These are phyloP conservation scores for Thozetella sp. DNA, from an alignment of 495 filamentous ascomycete genomes.

Conservation along the genomic window DNA sequence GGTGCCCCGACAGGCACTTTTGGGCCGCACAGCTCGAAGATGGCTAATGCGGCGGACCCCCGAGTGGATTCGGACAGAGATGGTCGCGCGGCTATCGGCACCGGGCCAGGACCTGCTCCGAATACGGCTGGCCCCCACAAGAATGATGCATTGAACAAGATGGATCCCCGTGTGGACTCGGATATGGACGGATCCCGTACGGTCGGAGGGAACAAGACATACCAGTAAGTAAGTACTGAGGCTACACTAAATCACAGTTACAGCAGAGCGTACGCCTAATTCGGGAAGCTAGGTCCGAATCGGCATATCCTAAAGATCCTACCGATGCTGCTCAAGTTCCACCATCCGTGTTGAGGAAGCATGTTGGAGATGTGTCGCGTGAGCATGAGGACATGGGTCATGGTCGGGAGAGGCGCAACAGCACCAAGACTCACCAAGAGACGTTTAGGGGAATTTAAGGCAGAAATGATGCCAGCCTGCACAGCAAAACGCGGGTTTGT, in stretches of 20 bases:
- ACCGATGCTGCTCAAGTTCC: slow-evolving; percentile 50
- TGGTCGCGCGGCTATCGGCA: slow-evolving; percentile 20
- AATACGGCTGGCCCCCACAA: slow-evolving; percentile 55
- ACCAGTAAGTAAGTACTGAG: slow-evolving; percentile 46
- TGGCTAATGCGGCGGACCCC: slow-evolving; percentile 57
- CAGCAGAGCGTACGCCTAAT: background rate
- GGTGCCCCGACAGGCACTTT: slow-evolving; percentile 21
- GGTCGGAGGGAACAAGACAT: slow-evolving; percentile 45
- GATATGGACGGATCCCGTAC: slow-evolving; percentile 47
- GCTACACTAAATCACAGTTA: slow-evolving; percentile 2
- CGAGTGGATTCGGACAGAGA: slow-evolving; percentile 48
- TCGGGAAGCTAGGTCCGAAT: slow-evolving; percentile 6
- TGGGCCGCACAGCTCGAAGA: slow-evolving; percentile 52
- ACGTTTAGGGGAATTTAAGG: slow-evolving; percentile 33
- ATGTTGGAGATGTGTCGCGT: slow-evolving; percentile 36
- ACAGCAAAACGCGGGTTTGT: too few relatives aligned
- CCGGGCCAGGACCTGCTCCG: slow-evolving; percentile 38
- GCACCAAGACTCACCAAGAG: slow-evolving; percentile 38
- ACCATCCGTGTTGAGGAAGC: slow-evolving; percentile 38
- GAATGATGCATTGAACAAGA: slow-evolving; percentile 53
- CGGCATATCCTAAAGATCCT: slow-evolving; percentile 25
- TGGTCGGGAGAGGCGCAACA: slow-evolving; percentile 36
- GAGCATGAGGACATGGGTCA: slow-evolving; percentile 35
- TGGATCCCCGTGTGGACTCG: slow-evolving; percentile 55
- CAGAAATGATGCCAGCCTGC: background rate